Percentiles rank a stretch among this genome's conserved stretches.
Evolutionary conservation across 495 filamentous ascomycete genomes (phyloP).

Genomic region (Neurospora sp.): DNA sequence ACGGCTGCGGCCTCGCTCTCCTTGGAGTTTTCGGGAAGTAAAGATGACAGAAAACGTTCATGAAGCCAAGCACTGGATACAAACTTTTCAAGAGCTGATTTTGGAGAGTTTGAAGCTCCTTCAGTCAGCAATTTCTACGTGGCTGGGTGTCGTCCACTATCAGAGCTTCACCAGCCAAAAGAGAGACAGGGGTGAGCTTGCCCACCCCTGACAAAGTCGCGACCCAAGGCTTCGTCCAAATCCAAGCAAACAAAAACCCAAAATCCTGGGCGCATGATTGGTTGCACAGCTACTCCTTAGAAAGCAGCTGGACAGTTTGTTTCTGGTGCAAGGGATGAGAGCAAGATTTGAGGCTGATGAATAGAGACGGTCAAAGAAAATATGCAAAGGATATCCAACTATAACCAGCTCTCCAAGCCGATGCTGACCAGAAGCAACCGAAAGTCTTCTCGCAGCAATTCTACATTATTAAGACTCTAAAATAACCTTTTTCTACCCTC

Average conservation of each 20-base stretch:
- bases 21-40: no score
- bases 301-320: neutral
- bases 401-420: neutral
- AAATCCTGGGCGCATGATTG: neutral
- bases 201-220: neutral
- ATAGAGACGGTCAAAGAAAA: neutral
- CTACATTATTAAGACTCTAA: neutral
- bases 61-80: neutral
- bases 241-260: neutral
- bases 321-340: neutral
- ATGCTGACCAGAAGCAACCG: neutral
- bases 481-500: neutral
- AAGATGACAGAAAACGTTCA: neutral
- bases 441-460: neutral
- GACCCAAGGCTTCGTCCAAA: neutral
- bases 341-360: neutral
- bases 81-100: neutral
- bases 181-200: neutral
- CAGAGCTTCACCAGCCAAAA: slow-evolving; percentile 9
- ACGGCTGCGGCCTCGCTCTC: neutral
- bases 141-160: slow-evolving; percentile 12
- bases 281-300: neutral
- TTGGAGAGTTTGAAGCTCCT: neutral
- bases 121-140: neutral
- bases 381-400: neutral